A percentile compares a stretch with the other conserved stretches of the same genome.
Conservation (phyloP, 305 asterid species). For the Solanum chacoense region DNA sequence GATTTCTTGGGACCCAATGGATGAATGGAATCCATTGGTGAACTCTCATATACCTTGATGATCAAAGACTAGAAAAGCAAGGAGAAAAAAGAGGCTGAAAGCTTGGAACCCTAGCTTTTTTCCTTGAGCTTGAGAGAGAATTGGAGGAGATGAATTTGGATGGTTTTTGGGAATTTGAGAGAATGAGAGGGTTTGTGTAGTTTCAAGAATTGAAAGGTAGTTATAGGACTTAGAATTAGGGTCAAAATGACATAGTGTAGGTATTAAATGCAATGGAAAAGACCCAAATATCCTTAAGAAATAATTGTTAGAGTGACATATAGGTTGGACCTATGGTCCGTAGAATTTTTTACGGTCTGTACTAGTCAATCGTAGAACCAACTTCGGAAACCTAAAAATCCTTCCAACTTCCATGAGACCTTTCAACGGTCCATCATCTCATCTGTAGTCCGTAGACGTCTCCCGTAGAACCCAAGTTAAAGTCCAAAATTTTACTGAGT, state of each 20-base stretch:
- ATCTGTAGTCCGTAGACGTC: not conserved
- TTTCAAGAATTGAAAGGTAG: not conserved
- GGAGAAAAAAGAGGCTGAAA: not conserved
- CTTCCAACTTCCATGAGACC: not conserved
- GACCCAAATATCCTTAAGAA: not conserved
- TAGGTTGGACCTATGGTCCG: not conserved
- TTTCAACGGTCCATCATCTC: not conserved
- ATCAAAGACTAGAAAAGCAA: no score
- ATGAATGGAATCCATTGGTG: not conserved
- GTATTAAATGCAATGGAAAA: not conserved
- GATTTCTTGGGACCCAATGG: not conserved
- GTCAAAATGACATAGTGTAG: not conserved
- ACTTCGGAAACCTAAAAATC: not conserved
- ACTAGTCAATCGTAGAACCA: not conserved
- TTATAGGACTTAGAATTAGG: not conserved
- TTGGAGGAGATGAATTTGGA: not conserved
- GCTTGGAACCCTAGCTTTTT: not conserved
- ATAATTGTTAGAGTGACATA: not conserved
- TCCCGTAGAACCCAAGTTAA: not conserved
- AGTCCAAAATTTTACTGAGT: not conserved
- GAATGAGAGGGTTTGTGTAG: not conserved
- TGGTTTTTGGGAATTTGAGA: not conserved
- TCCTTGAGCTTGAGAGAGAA: not conserved
- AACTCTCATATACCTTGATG: not conserved
- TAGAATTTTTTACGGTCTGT: not conserved